Conservation (phyloP, 2,329 filamentous ascomycete species). For the Ophiocordyceps polyrhachis-furcata region DNA sequence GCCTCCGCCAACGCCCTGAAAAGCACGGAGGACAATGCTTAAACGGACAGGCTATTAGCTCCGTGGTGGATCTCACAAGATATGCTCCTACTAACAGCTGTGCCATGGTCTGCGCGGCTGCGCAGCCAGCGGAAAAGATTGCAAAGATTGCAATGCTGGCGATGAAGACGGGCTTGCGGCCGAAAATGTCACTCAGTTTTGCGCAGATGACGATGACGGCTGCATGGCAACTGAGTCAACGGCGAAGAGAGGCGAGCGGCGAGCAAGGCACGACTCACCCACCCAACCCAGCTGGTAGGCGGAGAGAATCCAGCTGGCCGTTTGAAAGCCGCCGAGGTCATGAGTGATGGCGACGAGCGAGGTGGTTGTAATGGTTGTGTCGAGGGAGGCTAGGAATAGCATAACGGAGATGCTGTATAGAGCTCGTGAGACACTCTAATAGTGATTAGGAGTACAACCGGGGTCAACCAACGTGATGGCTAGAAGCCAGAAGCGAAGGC, state of each 20-base stretch:
- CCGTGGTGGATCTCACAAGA: background rate
- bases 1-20: constrained; percentile 32
- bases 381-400: background rate
- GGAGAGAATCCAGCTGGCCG: constrained; percentile 1
- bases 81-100: constrained; percentile 12
- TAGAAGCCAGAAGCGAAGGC: background rate
- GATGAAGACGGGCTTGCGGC: constrained; percentile 1
- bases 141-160: constrained; percentile 18
- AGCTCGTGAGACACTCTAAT: background rate
- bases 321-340: background rate
- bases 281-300: constrained; percentile 1
- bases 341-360: background rate
- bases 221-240: constrained; percentile 4
- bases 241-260: constrained; percentile 2
- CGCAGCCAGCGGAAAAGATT: constrained; percentile 24
- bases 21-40: constrained; percentile 26
- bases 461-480: background rate
- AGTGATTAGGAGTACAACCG: background rate
- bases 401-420: background rate
- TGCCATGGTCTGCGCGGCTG: constrained; percentile 18
- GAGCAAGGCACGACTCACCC: background rate
- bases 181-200: constrained; percentile 25
- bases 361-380: background rate
- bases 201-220: constrained; percentile 20
- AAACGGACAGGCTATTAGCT: background rate